These are phyloP conservation scores for Juglanconis sp. DNA, from an alignment of 2,329 filamentous ascomycete genomes.

Conservation along the genomic window DNA sequence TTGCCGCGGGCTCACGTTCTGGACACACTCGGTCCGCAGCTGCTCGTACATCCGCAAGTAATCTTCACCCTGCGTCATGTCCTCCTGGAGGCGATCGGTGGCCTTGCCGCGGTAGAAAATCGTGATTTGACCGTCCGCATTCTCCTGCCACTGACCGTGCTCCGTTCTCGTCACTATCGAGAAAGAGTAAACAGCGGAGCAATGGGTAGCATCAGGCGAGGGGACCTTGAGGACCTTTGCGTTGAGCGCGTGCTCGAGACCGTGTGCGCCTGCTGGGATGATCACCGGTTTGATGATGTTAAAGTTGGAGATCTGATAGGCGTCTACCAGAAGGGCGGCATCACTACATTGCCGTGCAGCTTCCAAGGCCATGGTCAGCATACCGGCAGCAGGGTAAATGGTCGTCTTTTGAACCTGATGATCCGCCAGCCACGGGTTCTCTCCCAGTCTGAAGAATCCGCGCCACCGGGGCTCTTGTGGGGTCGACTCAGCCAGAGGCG, in stretches of 20 bases:
- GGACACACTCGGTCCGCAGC: conserved; percentile 28
- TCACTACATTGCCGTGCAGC: conserved; percentile 35
- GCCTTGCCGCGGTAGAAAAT: conserved; percentile 23
- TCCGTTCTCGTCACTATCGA: conserved; percentile 44
- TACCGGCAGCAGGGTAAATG: conserved; percentile 50
- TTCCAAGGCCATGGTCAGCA: conserved; percentile 48
- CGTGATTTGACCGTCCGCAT: conserved; percentile 34
- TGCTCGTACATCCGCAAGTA: conserved; percentile 21
- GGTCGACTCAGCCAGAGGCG: conserved; percentile 40
- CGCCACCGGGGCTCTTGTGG: conserved; percentile 47
- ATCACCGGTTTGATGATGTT: conserved; percentile 50
- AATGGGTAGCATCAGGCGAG: conserved; percentile 3
- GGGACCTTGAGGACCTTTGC: conserved; percentile 30
- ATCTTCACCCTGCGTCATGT: conserved; percentile 19
- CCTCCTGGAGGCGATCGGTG: not conserved
- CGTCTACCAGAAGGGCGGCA: not conserved
- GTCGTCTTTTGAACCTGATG: conserved; percentile 49
- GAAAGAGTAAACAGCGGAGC: conserved; percentile 33
- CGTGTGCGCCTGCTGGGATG: conserved; percentile 42
- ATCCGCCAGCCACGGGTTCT: conserved; percentile 51
- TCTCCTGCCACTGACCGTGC: conserved; percentile 38
- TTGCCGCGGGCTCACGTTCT: conserved; percentile 38
- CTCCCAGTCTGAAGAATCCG: conserved; percentile 44
- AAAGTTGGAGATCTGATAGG: conserved; percentile 43
- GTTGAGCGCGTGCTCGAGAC: conserved; percentile 49